Conservation (phyloP, 1,284 basidiomycete genomes). For the Ustilago curta region DNA sequence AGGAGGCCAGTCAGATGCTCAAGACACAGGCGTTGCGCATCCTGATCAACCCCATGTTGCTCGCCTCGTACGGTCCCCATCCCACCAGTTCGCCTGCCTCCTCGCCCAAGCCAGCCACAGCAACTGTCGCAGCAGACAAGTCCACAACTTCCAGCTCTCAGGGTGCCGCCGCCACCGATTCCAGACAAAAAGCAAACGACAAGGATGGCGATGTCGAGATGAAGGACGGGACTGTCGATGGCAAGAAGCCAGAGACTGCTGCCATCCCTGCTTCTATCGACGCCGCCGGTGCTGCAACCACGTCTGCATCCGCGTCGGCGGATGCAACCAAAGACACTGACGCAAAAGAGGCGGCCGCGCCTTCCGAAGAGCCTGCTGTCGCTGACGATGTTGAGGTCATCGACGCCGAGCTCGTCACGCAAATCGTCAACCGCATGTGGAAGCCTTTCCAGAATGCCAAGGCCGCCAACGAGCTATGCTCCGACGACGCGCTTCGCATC, state of each 20-base stretch:
- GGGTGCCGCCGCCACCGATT: neutral
- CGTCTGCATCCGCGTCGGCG: neutral
- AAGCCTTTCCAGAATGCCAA: slow-evolving; percentile 76
- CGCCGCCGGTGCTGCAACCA: neutral
- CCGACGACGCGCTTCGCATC: slow-evolving; percentile 86
- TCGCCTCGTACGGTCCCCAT: slow-evolving; percentile 76
- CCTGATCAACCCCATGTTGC: slow-evolving; percentile 87
- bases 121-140: slow-evolving; percentile 9
- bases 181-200: slow-evolving; percentile 53
- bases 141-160: slow-evolving; percentile 6
- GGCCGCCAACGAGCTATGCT: slow-evolving; percentile 70
- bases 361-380: slow-evolving; percentile 61
- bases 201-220: slow-evolving; percentile 71
- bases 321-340: slow-evolving; percentile 37
- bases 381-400: slow-evolving; percentile 69
- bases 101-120: slow-evolving; percentile 21
- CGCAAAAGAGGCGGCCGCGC: slow-evolving; percentile 60
- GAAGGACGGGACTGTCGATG: slow-evolving; percentile 25
- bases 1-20: slow-evolving; percentile 78
- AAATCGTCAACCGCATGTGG: slow-evolving; percentile 84
- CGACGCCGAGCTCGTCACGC: slow-evolving; percentile 78
- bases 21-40: slow-evolving; percentile 89
- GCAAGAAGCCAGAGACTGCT: slow-evolving; percentile 24
- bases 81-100: slow-evolving; percentile 25
- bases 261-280: slow-evolving; percentile 10